Evolutionary conservation across 306 rosid genomes (phyloP).

Genomic region (Coriaria nepalensis): DNA sequence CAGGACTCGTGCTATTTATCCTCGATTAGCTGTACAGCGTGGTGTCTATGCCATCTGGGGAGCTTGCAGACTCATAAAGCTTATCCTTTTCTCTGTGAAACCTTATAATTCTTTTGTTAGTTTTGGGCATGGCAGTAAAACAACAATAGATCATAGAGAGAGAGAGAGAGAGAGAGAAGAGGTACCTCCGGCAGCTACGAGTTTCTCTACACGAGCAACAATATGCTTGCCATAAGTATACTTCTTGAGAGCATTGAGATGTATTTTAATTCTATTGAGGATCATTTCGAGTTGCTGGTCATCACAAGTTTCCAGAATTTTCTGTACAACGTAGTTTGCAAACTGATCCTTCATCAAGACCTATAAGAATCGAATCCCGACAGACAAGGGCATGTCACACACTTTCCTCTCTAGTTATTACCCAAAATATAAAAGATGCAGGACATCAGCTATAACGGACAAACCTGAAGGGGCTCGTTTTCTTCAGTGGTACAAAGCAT

Average conservation of each 20-base stretch:
- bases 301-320: conserved; percentile 52
- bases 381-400: neutral
- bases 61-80: conserved; percentile 38
- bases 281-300: conserved; percentile 54
- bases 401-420: neutral
- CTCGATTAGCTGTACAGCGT: conserved; percentile 46
- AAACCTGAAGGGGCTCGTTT: conserved; percentile 96
- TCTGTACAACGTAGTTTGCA: conserved; percentile 51
- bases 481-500: conserved; percentile 94
- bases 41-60: conserved; percentile 23
- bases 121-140: neutral
- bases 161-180: conserved; percentile 4
- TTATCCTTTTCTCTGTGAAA: conserved; percentile 45
- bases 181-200: conserved; percentile 51
- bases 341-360: conserved; percentile 57
- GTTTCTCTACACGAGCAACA: conserved; percentile 58
- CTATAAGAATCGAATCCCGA: conserved; percentile 16
- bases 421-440: conserved; percentile 4
- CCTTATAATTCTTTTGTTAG: conserved; percentile 15
- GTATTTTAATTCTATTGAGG: conserved; percentile 43
- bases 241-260: conserved; percentile 52
- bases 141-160: neutral
- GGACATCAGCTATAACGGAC: neutral
- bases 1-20: conserved; percentile 24
- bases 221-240: conserved; percentile 52